phyloP scores from a whole-genome alignment of 2,329 filamentous ascomycete species.

The Aspergillus japonicus region DNA sequence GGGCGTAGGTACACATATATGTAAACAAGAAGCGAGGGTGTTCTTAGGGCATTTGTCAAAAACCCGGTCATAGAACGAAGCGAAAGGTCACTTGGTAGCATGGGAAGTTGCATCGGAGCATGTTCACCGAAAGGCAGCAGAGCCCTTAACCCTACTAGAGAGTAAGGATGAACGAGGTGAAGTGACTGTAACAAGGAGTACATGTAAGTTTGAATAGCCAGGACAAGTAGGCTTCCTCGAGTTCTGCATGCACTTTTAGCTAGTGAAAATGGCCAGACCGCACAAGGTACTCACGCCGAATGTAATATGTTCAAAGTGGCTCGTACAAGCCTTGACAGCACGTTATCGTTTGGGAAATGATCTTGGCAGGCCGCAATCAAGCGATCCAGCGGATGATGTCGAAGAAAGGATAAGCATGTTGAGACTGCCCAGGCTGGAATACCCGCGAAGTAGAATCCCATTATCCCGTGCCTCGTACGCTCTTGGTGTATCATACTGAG shows the following conservation, averaged over 20 bases:
- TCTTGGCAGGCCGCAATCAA: slow-evolving; percentile 31
- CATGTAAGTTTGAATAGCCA: slow-evolving; percentile 44
- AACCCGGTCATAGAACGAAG: slow-evolving; percentile 27
- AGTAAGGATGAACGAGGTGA: slow-evolving; percentile 37
- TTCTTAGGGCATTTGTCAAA: slow-evolving; percentile 28
- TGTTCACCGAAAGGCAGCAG: slow-evolving; percentile 39
- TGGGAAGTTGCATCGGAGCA: slow-evolving; percentile 36
- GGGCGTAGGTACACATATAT: slow-evolving; percentile 39
- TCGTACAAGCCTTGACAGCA: slow-evolving; percentile 26
- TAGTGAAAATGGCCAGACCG: background rate
- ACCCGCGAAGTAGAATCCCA: slow-evolving; percentile 43
- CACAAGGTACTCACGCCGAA: slow-evolving; percentile 27
- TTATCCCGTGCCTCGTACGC: slow-evolving; percentile 31
- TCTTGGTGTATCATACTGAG: slow-evolving; percentile 39
- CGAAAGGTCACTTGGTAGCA: slow-evolving; percentile 31
- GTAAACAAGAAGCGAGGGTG: slow-evolving; percentile 38
- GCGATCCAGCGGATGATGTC: slow-evolving; percentile 39
- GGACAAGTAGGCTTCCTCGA: slow-evolving; percentile 34
- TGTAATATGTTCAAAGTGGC: slow-evolving; percentile 29
- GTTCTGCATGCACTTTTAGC: slow-evolving; percentile 26
- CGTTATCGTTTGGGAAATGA: slow-evolving; percentile 26
- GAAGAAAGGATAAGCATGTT: slow-evolving; percentile 37
- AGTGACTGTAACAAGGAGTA: slow-evolving; percentile 45
- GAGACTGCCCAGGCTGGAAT: slow-evolving; percentile 42
- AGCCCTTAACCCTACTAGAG: slow-evolving; percentile 31